Base-by-base conservation (phyloP, 148 eudicot species). In the Chenopodium suecicum region DNA sequence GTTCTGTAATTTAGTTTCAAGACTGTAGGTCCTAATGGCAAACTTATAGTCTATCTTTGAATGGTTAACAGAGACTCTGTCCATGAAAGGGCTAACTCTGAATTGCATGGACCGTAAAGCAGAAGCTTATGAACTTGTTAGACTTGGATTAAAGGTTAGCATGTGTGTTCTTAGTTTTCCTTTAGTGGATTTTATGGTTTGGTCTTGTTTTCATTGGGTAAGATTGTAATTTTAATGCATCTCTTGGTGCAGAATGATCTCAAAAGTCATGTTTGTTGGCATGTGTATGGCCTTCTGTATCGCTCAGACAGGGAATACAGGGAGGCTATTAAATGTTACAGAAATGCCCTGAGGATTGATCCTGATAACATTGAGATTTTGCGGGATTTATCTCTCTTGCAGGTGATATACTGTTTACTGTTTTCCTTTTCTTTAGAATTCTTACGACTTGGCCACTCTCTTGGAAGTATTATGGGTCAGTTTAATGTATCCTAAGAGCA, bases 181-280 rank as follows among this genome's bases (percentile, higher is more conserved):
- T 9, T 41, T 31, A 29, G 81, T 1, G 52, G 47, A 9, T 37
- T 72, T 76, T 83, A n/a, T 77, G 71, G 50, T 48, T 80, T 41
- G 81, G 54, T 27, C 20, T 52, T 50, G n/a, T 37, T 27, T 76
- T 31, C 54, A 54, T 76, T 41, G 46, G 47, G 62, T 13, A 20
- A 74, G 74, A 44, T 54, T 52, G 73, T 37, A 29, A 27, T 70
- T 37, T 69, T 50, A 66, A 25, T 75, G 80, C 62, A 47, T 78
- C 44, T 81, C 54, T 64, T 65, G 75, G 54, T 83, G 83, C 94
- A 97, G 99, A 92, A 97, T 91, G 99, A 97, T 87, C 90, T 97
- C 77, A 94, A 94, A 90, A 97, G 99, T 88, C 99, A 97, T 84
- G 98, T 97, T 77, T 97, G 98, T 85, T 97, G 99, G 99, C 99